Evolutionary conservation across 441 rosid genomes (phyloP), one percentile per base, ranked within the genome.

Genomic region (Gossypium aridum): DNA sequence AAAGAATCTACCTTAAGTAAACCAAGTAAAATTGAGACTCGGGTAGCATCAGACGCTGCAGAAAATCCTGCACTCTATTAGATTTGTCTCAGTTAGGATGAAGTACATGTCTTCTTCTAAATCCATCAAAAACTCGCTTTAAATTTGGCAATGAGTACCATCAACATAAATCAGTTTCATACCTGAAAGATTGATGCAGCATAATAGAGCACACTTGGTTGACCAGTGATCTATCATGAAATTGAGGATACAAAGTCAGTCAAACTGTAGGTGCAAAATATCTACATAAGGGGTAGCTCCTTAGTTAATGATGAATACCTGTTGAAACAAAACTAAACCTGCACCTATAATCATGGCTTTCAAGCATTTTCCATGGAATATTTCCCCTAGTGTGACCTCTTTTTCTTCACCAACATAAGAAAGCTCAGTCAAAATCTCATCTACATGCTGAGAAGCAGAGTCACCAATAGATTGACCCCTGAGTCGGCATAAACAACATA

Each of bases 141-240:
- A 57, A 65, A 61, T 12, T 73, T 37, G 19, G 19, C 3, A n/a
- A 66, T 53, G 9, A 76, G 14, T 19, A 74, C 16, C 64, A 66
- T 20, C 19, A 26, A 34, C n/a, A 62, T 34, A 54, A 53, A 74
- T 43, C 70, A 74, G 66, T 19, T 37, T 16, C 43, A 66, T 81
- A 95, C 99, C 98, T 96, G 87, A 72, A 96, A 81, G 78, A 96
- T 93, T 31, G 97, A 80, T 34, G 97, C 93, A 17, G 99, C 99
- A 83, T 96, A 96, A 84, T 93, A 96, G 19, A 96, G 89, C 22
- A 93, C 99, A 87, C 99, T 96, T 75, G 99, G 99, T 83, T 96
- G 99, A 75, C 99, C 99, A 3, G 99, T 96, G 81, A 92, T 93
- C 99, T 96, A 88, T 63, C 75, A 85, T 56, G 51, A 75, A 79